Percentiles rank a stretch among this genome's conserved stretches.
These are phyloP conservation scores for Castanospermum australe DNA, from an alignment of 306 rosid genomes.

Conservation along the genomic window DNA sequence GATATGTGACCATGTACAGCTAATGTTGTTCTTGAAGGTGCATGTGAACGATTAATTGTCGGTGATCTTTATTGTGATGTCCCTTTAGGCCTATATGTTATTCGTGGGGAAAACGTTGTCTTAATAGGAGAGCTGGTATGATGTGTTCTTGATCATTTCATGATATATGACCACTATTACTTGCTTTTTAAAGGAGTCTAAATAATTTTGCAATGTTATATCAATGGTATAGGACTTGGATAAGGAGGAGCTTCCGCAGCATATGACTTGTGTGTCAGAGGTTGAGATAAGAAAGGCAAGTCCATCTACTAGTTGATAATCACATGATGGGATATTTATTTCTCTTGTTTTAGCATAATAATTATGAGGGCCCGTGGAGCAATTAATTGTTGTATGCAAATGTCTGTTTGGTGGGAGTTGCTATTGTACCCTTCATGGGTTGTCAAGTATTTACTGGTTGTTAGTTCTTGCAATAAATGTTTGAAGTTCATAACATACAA, in stretches of 20 bases:
- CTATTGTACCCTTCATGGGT: too few relatives aligned
- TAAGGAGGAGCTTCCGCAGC: conserved; percentile 88
- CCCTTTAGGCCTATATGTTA: conserved; percentile 81
- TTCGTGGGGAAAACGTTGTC: conserved; percentile 94
- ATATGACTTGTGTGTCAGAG: conserved; percentile 76
- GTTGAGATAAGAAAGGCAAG: conserved; percentile 77
- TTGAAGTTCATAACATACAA: too few relatives aligned
- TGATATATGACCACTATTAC: background rate
- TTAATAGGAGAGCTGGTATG: conserved; percentile 92
- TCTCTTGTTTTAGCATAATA: conserved; percentile 3
- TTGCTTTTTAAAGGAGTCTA: background rate
- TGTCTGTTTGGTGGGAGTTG: background rate
- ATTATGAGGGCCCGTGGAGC: background rate
- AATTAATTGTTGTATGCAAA: background rate
- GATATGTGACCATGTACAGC: conserved; percentile 47
- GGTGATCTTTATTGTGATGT: conserved; percentile 88
- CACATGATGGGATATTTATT: background rate
- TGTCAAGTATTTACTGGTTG: too few relatives aligned
- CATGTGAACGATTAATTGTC: conserved; percentile 85
- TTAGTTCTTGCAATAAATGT: too few relatives aligned
- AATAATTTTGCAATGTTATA: conserved; percentile 2
- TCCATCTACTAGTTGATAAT: conserved; percentile 4
- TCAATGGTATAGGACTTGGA: conserved; percentile 58
- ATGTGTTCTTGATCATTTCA: conserved; percentile 9
- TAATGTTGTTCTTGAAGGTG: conserved; percentile 84